phyloP scores from a whole-genome alignment of 2,329 filamentous ascomycete species.

The Coniochaeta sp. region DNA sequence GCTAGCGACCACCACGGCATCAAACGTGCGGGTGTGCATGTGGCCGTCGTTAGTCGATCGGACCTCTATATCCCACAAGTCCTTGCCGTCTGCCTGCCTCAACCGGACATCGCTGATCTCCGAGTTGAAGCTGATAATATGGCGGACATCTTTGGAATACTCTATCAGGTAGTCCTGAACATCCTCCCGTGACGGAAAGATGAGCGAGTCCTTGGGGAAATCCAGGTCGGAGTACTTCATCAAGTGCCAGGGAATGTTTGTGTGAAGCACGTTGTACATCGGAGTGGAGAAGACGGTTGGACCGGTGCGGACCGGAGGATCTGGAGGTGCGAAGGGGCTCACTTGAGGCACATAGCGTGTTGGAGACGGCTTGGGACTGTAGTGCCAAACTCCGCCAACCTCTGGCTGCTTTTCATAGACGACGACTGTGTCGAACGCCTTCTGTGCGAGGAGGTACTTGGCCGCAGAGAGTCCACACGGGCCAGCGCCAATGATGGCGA shows the following conservation, averaged over 20 bases:
- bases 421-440: constrained; percentile 58
- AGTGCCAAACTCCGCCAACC: constrained; percentile 83
- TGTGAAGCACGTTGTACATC: constrained; percentile 75
- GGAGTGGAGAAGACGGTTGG: constrained; percentile 68
- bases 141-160: constrained; percentile 62
- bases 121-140: constrained; percentile 62
- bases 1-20: constrained; percentile 68
- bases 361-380: constrained; percentile 45
- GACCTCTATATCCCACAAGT: constrained; percentile 56
- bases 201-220: constrained; percentile 56
- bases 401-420: constrained; percentile 75
- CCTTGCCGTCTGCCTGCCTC: constrained; percentile 23
- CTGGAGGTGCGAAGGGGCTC: constrained; percentile 53
- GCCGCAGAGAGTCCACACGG: constrained; percentile 72
- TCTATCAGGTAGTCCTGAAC: constrained; percentile 68
- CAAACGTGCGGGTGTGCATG: constrained; percentile 45
- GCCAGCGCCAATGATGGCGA: constrained; percentile 79
- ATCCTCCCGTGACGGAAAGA: constrained; percentile 67
- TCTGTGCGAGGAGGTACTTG: constrained; percentile 70
- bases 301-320: constrained; percentile 50
- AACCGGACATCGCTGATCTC: constrained; percentile 57
- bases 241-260: constrained; percentile 74
- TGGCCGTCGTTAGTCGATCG: constrained; percentile 38
- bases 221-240: constrained; percentile 72
- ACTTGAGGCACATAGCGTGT: constrained; percentile 58